Evolutionary conservation across 208 protist species (phyloP), one percentile per base, ranked within the genome.

Genomic region (Acanthamoeba healyi): DNA sequence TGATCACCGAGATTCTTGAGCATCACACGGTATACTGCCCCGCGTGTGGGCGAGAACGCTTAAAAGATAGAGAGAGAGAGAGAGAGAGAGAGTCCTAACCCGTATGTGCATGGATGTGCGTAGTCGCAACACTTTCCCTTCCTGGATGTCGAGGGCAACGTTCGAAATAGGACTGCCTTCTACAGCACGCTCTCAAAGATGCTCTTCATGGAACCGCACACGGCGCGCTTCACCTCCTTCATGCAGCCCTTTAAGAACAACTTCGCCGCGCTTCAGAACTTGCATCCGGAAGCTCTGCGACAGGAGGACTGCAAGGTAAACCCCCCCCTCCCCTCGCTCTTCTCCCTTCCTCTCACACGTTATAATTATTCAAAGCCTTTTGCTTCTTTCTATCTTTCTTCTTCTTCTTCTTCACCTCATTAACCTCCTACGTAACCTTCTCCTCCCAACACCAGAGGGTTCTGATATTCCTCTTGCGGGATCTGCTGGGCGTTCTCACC

Each of bases 51-150:
- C 22, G 24, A 65, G 24, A 65, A 24, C 56, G 24, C 22, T 65
- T n/a, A 65, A 24, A 65, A 24, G 56, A 65, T 17, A 65, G 56
- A 65, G 56, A 65, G n/a, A 29, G 10, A n/a, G n/a, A n/a, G n/a
- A n/a, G n/a, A n/a, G n/a, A n/a, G n/a, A n/a, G n/a, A n/a, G n/a
- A n/a, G n/a, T n/a, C n/a, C n/a, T n/a, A n/a, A n/a, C n/a, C n/a
- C n/a, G n/a, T n/a, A n/a, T n/a, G n/a, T n/a, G n/a, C n/a, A n/a
- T n/a, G n/a, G n/a, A n/a, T n/a, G n/a, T n/a, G n/a, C 77, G 24
- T 34, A 90, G 44, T n/a, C 65, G 29, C 51, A 94, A n/a, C 56
- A 96, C 38, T 96, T 97, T 40, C 94, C 95, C 29, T 97, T 97
- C 51, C 44, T 97, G 32, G 95, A 95, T 14, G 67, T 93, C 14